Percentiles rank a stretch among this genome's conserved stretches.
These are phyloP conservation scores for Colletotrichum sp. DNA, from an alignment of 2,329 filamentous ascomycete genomes.

Conservation along the genomic window DNA sequence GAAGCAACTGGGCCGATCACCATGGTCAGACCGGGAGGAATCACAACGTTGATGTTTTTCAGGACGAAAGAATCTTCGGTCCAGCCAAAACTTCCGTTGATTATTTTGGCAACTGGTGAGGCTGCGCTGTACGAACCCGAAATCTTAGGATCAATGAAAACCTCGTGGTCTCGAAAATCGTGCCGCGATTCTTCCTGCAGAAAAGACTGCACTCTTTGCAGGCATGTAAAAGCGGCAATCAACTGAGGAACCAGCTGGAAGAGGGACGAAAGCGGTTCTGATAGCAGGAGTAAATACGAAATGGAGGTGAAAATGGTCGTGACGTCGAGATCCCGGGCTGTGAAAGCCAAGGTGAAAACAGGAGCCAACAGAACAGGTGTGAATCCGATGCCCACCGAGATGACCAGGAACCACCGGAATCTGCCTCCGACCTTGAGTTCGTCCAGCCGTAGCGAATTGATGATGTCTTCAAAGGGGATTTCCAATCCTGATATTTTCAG, in stretches of 20 bases:
- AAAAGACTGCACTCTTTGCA: slow-evolving; percentile 39
- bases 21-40: slow-evolving; percentile 38
- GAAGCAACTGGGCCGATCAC: slow-evolving; percentile 43
- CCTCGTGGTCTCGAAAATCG: not conserved
- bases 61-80: slow-evolving; percentile 27
- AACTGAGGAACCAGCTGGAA: slow-evolving; percentile 35
- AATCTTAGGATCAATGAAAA: not conserved
- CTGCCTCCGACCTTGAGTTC: slow-evolving; percentile 33
- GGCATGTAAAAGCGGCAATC: slow-evolving; percentile 33
- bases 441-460: slow-evolving; percentile 36
- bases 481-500: slow-evolving; percentile 42
- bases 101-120: not conserved
- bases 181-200: slow-evolving; percentile 33
- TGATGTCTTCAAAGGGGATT: slow-evolving; percentile 27
- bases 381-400: slow-evolving; percentile 33
- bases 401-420: slow-evolving; percentile 28
- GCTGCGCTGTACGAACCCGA: not conserved
- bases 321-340: slow-evolving; percentile 25
- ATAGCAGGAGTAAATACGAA: slow-evolving; percentile 37
- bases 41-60: slow-evolving; percentile 31
- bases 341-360: slow-evolving; percentile 34
- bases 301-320: slow-evolving; percentile 36
- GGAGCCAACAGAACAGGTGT: slow-evolving; percentile 39
- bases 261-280: slow-evolving; percentile 31
- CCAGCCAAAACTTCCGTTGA: slow-evolving; percentile 32